phyloP scores from a whole-genome alignment of 2,329 filamentous ascomycete species.

The Gremmenia infestans region DNA sequence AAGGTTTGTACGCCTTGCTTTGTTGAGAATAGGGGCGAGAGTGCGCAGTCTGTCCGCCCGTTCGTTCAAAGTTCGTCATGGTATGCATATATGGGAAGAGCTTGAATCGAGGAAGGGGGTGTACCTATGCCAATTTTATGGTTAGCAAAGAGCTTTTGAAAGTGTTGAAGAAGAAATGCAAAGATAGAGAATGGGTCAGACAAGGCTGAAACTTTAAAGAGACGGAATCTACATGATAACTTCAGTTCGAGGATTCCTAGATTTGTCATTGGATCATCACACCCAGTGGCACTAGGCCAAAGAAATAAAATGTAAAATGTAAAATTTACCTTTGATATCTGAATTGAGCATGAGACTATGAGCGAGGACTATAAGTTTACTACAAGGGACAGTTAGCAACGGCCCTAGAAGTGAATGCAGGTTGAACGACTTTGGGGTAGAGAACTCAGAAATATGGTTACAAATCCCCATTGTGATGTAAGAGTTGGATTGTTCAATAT shows the following conservation, averaged over 20 bases:
- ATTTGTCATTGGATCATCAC: conserved; percentile 33
- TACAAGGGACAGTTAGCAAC: neutral
- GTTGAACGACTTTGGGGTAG: neutral
- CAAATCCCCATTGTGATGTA: conserved; percentile 34
- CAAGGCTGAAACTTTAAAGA: conserved; percentile 41
- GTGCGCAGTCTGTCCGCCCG: conserved; percentile 40
- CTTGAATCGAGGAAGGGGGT: conserved; percentile 9
- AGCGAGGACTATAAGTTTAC: neutral
- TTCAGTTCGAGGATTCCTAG: conserved; percentile 35
- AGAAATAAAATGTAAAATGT: conserved; percentile 9
- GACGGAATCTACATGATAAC: conserved; percentile 35
- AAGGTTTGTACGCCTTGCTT: conserved; percentile 38
- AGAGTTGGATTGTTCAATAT: conserved; percentile 41
- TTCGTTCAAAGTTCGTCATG: conserved; percentile 43
- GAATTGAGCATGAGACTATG: neutral
- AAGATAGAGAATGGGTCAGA: conserved; percentile 33
- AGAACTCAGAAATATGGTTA: conserved; percentile 34
- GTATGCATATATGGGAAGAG: conserved; percentile 16
- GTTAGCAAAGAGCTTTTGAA: conserved; percentile 19
- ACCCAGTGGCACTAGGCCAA: conserved; percentile 15
- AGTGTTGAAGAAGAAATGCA: conserved; percentile 5
- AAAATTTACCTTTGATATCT: conserved; percentile 28
- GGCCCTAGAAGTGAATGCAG: neutral
- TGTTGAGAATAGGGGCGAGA: conserved; percentile 31
- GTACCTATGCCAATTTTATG: conserved; percentile 28